These are phyloP conservation scores for Calycina herbarum DNA, from an alignment of 2,329 filamentous ascomycete species.

Conservation along the genomic window DNA sequence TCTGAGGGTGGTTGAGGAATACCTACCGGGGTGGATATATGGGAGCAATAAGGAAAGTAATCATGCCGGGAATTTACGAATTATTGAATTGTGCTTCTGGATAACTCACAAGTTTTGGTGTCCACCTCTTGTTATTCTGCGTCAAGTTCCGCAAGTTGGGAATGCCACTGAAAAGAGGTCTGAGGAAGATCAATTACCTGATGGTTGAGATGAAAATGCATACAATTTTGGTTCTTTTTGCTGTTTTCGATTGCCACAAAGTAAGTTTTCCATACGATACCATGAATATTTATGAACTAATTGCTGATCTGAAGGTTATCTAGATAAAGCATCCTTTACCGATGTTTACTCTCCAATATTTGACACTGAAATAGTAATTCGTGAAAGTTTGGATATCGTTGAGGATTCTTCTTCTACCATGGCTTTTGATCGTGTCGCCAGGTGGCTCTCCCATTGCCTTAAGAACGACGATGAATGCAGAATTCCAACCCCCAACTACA, in stretches of 20 bases:
- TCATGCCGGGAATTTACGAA: not conserved
- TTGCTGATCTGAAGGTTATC: not conserved
- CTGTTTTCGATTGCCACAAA: not conserved
- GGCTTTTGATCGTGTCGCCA: slow-evolving; percentile 6
- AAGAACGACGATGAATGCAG: slow-evolving; percentile 8
- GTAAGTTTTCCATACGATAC: not conserved
- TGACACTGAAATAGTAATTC: not conserved
- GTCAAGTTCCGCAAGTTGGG: not conserved
- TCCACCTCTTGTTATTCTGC: not conserved
- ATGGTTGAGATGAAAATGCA: not conserved
- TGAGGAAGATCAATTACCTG: not conserved
- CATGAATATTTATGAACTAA: not conserved
- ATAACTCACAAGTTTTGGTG: not conserved
- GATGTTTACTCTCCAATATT: not conserved
- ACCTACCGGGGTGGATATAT: not conserved
- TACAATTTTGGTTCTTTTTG: not conserved
- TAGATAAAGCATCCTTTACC: not conserved
- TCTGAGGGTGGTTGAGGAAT: not conserved
- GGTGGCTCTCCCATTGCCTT: slow-evolving; percentile 10
- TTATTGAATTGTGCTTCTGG: not conserved
- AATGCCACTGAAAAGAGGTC: not conserved
- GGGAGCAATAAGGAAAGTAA: not conserved
- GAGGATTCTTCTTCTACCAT: slow-evolving; percentile 6
- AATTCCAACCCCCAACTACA: not conserved
- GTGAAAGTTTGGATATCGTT: slow-evolving; percentile 12